Conservation (phyloP, 768 basidiomycete genomes). For the Tricholoma sp. region DNA sequence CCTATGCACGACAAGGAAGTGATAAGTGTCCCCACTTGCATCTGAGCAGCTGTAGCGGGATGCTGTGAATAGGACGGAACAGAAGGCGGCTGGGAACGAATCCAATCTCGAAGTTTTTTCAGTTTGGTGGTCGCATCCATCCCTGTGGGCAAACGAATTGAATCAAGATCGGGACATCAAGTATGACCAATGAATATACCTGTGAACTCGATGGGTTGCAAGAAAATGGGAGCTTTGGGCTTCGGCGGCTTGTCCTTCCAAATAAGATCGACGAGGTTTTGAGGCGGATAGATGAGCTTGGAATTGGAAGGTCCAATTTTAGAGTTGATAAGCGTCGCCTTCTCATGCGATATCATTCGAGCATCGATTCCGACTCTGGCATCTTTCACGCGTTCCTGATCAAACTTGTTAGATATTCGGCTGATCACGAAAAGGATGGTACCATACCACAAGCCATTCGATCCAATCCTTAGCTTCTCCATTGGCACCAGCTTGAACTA, state of each 20-base stretch:
- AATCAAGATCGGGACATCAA: neutral
- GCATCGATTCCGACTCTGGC: conserved; percentile 78
- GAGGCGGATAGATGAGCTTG: conserved; percentile 73
- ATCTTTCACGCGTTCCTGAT: conserved; percentile 34
- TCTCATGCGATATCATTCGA: conserved; percentile 73
- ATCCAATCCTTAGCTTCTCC: conserved; percentile 68
- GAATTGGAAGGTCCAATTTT: conserved; percentile 50
- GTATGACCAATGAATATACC: conserved; percentile 28
- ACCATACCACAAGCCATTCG: conserved; percentile 65
- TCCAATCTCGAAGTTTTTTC: conserved; percentile 63
- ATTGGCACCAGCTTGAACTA: conserved; percentile 51
- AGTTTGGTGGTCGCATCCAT: conserved; percentile 68
- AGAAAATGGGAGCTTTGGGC: conserved; percentile 56
- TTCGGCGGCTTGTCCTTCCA: conserved; percentile 78
- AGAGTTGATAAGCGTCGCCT: conserved; percentile 53
- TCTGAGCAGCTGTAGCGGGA: conserved; percentile 54
- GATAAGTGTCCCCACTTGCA: conserved; percentile 62
- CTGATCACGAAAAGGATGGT: neutral
- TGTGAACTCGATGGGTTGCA: conserved; percentile 69
- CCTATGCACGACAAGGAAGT: conserved; percentile 69
- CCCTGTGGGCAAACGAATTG: conserved; percentile 26
- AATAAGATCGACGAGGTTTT: conserved; percentile 78
- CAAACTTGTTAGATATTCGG: neutral
- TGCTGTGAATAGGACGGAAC: conserved; percentile 58
- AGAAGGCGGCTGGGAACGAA: conserved; percentile 52